Conservation (phyloP, 108 stramenopile species). For the Pinguiococcus pyrenoidosus region DNA sequence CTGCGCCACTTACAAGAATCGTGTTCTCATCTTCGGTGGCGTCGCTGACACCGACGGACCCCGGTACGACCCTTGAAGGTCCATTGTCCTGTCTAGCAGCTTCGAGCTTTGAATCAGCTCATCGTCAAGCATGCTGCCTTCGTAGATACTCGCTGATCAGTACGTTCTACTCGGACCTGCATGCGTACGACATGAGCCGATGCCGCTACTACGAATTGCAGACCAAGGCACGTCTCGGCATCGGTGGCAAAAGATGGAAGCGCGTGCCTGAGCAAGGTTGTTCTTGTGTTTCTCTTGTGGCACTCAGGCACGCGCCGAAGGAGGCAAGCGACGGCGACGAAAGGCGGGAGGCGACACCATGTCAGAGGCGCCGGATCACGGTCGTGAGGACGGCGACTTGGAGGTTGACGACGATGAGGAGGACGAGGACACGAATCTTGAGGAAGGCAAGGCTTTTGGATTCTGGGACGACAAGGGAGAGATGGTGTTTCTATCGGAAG, state of each 20-base stretch:
- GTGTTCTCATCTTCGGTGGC: conserved; percentile 37
- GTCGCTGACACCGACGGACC: conserved; percentile 31
- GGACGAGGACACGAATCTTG: conserved; percentile 14
- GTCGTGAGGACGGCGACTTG: conserved; percentile 3
- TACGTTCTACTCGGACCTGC: conserved; percentile 41
- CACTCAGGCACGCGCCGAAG: background rate
- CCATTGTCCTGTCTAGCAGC: no score
- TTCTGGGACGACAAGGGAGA: no score
- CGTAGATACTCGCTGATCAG: no score
- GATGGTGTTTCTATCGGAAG: no score
- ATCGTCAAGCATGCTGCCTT: conserved; percentile 7
- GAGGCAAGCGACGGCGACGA: background rate
- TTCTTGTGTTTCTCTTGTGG: background rate
- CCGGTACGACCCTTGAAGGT: no score
- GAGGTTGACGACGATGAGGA: conserved; percentile 10
- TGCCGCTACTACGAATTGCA: conserved; percentile 25
- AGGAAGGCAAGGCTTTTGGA: background rate
- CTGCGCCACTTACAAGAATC: conserved; percentile 33
- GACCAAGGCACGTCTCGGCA: background rate
- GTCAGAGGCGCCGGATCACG: background rate
- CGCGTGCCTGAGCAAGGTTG: background rate
- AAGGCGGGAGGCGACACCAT: background rate
- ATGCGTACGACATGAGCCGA: conserved; percentile 40
- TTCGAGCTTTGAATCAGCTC: no score
- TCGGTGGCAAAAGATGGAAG: background rate